A percentile compares a stretch with the other conserved stretches of the same genome.
Evolutionary conservation across 768 basidiomycete species (phyloP).

Genomic region (Tylopilus plumbeoviolaceoides): DNA sequence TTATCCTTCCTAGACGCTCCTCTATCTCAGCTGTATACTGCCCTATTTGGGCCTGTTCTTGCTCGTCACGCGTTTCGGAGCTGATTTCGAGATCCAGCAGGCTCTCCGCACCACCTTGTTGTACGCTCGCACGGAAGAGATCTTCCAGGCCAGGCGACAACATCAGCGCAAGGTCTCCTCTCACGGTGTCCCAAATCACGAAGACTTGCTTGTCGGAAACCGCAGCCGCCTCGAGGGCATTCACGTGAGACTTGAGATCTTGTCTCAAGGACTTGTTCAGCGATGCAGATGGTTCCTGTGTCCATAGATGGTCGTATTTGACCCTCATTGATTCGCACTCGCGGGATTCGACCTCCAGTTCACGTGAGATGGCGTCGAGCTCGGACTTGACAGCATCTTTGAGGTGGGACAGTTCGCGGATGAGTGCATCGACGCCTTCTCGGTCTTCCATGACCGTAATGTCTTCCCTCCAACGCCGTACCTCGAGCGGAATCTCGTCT

Average conservation of each 20-base stretch:
- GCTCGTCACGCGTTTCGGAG: conserved; percentile 56
- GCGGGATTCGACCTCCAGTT: conserved; percentile 77
- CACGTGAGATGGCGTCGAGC: conserved; percentile 56
- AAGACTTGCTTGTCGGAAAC: conserved; percentile 75
- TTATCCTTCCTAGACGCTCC: conserved; percentile 70
- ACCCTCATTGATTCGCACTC: conserved; percentile 89
- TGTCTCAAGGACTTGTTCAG: conserved; percentile 67
- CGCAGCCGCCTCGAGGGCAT: conserved; percentile 71
- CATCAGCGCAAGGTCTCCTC: conserved; percentile 60
- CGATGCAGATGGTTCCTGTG: conserved; percentile 77
- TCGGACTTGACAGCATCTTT: conserved; percentile 56
- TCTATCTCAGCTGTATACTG: conserved; percentile 71
- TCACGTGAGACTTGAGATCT: conserved; percentile 74
- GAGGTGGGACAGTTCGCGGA: conserved; percentile 54
- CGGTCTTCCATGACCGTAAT: conserved; percentile 64
- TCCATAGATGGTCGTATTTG: conserved; percentile 83
- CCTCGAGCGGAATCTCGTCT: conserved; percentile 67
- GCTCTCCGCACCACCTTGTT: conserved; percentile 38
- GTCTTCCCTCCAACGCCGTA: conserved; percentile 71
- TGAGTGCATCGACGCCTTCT: conserved; percentile 60
- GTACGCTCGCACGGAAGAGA: conserved; percentile 53
- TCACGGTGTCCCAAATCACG: conserved; percentile 67
- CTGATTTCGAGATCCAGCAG: conserved; percentile 73
- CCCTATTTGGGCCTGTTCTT: conserved; percentile 64
- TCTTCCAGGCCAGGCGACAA: conserved; percentile 58